Evolutionary conservation across 2,329 filamentous ascomycete genomes (phyloP).

Genomic region (Pseudogymnoascus sp.): DNA sequence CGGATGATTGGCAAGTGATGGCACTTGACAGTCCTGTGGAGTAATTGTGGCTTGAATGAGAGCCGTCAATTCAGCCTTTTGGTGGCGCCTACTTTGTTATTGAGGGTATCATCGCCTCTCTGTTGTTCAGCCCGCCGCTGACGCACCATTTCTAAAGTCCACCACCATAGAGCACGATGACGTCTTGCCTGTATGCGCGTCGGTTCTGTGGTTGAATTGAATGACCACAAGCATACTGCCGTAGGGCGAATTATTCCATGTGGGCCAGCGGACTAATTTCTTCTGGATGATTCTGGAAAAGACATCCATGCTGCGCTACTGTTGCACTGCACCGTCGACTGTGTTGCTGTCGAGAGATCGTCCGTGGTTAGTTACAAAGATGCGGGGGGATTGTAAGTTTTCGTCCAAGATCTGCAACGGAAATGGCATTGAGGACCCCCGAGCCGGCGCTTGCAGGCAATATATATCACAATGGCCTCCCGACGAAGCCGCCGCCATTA

Average conservation of each 20-base stretch:
- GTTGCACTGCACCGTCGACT: not conserved
- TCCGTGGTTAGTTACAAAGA: not conserved
- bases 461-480: constrained; percentile 4
- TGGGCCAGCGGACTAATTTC: not conserved
- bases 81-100: not conserved
- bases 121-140: not conserved
- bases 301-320: not conserved
- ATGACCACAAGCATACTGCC: not conserved
- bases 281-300: not conserved
- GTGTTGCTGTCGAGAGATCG: not conserved
- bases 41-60: not conserved
- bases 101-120: not conserved
- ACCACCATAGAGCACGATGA: not conserved
- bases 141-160: not conserved
- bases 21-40: not conserved
- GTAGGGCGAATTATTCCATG: not conserved
- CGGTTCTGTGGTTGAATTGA: not conserved
- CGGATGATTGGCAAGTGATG: not conserved
- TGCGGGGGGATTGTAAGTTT: not conserved
- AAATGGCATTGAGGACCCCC: not conserved
- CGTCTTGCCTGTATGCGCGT: not conserved
- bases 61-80: not conserved
- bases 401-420: constrained; percentile 3
- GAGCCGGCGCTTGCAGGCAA: constrained; percentile 3
- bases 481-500: not conserved